These are phyloP conservation scores for Syncephalastrum sp. DNA, from an alignment of 371 early-diverging fungal genomes.

Conservation along the genomic window DNA sequence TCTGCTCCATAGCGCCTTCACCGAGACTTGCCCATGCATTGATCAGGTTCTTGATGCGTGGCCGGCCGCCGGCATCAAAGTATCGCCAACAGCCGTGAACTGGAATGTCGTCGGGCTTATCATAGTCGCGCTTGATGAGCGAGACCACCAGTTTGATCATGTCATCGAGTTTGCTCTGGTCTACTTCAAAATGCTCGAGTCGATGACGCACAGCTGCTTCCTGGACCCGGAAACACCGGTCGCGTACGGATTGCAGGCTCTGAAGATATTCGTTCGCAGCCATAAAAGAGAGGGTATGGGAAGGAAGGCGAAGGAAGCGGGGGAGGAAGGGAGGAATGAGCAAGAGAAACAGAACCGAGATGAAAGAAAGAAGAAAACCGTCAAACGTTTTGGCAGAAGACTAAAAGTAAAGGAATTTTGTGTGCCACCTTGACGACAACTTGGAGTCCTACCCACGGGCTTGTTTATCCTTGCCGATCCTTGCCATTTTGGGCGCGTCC, in stretches of 20 bases:
- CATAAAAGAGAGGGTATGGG: not conserved
- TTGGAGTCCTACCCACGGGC: too few species aligned
- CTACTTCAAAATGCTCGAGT: constrained; percentile 74
- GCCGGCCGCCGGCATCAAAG: constrained; percentile 68
- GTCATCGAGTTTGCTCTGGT: constrained; percentile 59
- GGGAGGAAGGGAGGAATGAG: constrained; percentile 5
- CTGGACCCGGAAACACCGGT: constrained; percentile 69
- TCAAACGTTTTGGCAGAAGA: too few species aligned
- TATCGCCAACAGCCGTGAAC: constrained; percentile 90
- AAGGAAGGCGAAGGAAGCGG: not conserved
- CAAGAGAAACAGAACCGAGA: not conserved
- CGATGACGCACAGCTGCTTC: constrained; percentile 52
- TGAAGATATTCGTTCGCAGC: constrained; percentile 49
- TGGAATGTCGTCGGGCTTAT: constrained; percentile 69
- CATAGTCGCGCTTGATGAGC: constrained; percentile 74
- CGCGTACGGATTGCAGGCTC: constrained; percentile 78
- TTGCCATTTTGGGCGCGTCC: too few species aligned
- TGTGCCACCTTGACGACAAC: too few species aligned
- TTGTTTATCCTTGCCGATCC: too few species aligned
- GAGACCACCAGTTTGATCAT: constrained; percentile 71
- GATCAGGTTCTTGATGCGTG: constrained; percentile 62
- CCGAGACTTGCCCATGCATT: constrained; percentile 40
- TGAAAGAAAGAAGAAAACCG: too few species aligned
- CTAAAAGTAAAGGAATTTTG: too few species aligned
- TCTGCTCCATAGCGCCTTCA: constrained; percentile 58